Percentiles rank a stretch among this genome's conserved stretches.
Conservation (phyloP, 208 protist genomes). For the Vickermania ingenoplastis region DNA sequence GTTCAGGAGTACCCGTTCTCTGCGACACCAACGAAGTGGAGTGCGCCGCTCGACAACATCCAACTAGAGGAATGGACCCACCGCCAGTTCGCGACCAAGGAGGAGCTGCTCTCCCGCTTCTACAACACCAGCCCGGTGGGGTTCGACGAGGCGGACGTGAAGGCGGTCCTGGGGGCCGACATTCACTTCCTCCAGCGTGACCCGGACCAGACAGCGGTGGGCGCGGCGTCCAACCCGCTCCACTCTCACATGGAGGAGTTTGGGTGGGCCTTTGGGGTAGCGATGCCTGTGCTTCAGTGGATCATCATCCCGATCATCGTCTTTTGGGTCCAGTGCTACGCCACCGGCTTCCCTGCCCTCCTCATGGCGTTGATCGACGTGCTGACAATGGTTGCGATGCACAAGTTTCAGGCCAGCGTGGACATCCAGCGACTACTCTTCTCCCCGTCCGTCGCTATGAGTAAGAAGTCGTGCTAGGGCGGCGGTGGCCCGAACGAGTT, state of each 20-base stretch:
- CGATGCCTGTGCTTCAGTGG: not conserved
- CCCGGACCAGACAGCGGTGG: constrained; percentile 17
- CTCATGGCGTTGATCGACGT: not conserved
- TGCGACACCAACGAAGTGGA: constrained; percentile 3
- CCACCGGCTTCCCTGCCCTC: not conserved
- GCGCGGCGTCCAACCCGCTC: constrained; percentile 1
- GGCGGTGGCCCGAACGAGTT: no score
- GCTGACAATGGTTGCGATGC: not conserved
- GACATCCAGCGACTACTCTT: constrained; percentile 16
- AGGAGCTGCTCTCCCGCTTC: constrained; percentile 71
- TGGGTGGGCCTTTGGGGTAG: not conserved
- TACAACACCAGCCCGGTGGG: constrained; percentile 41
- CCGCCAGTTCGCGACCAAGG: constrained; percentile 73
- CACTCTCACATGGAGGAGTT: not conserved
- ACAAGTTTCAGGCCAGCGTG: not conserved
- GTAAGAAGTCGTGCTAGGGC: no score
- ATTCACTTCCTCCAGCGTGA: constrained; percentile 45
- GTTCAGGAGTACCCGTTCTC: constrained; percentile 21
- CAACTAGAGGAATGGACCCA: constrained; percentile 47
- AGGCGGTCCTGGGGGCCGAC: constrained; percentile 36
- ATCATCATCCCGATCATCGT: not conserved
- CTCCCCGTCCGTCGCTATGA: not conserved
- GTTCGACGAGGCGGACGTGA: constrained; percentile 49
- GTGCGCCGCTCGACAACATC: constrained; percentile 29
- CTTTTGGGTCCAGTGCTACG: not conserved